Percentiles rank a stretch among this genome's conserved stretches.
Conservation (phyloP, 495 filamentous ascomycete species). For the Penicillium lividum region DNA sequence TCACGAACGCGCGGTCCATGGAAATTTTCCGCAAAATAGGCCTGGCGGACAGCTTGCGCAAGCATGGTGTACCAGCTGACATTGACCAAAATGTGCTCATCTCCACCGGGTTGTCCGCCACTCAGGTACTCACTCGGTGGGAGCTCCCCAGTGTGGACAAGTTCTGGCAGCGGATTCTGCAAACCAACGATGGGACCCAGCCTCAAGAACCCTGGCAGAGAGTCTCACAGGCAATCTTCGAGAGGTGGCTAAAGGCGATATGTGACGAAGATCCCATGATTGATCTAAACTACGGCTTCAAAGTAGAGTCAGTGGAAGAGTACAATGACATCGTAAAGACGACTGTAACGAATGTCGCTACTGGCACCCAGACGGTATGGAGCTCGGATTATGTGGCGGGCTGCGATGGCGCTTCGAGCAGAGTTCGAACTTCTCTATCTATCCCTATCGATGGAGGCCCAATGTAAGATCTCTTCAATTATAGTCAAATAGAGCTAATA, state of each 20-base stretch:
- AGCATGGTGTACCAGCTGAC: not conserved
- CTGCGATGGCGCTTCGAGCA: conserved; percentile 23
- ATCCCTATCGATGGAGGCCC: conserved; percentile 22
- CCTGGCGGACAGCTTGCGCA: conserved; percentile 26
- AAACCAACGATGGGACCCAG: conserved; percentile 16
- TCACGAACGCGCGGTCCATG: conserved; percentile 36
- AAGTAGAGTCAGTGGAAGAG: not conserved
- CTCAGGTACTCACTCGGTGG: too few species aligned
- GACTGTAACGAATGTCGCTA: conserved; percentile 5
- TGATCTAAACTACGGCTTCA: conserved; percentile 2
- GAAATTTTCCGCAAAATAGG: conserved; percentile 33
- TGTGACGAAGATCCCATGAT: conserved; percentile 6
- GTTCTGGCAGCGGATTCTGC: conserved; percentile 8
- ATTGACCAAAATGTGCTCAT: not conserved
- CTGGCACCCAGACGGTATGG: not conserved
- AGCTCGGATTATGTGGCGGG: conserved; percentile 13
- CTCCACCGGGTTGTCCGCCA: too few species aligned
- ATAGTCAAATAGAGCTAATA: not conserved
- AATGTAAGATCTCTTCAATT: conserved; percentile 7
- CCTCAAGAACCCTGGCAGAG: conserved; percentile 17
- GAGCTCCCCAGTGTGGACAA: conserved; percentile 6
- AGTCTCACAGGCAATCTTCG: conserved; percentile 26
- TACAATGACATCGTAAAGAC: not conserved
- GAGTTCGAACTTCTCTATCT: conserved; percentile 10
- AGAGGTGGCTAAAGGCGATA: conserved; percentile 23